Evolutionary conservation across 768 basidiomycete genomes (phyloP).

Genomic region (Kwoniella pini): DNA sequence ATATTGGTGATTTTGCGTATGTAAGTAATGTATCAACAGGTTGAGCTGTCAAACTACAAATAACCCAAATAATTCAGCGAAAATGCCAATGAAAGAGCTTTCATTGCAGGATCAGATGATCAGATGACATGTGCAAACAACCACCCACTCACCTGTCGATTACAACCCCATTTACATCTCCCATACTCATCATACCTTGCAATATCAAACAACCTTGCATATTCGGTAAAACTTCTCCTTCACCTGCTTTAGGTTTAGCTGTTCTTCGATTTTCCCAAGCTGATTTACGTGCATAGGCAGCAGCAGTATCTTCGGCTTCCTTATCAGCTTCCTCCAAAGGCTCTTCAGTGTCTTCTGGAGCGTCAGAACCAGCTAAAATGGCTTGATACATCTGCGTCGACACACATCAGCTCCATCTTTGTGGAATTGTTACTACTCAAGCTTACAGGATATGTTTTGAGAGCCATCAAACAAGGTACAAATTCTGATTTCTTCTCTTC

Average conservation of each 20-base stretch:
- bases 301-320: constrained; percentile 46
- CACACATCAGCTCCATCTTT: background rate
- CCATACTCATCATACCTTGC: constrained; percentile 74
- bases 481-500: constrained; percentile 61
- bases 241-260: constrained; percentile 35
- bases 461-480: constrained; percentile 67
- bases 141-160: constrained; percentile 71
- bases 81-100: background rate
- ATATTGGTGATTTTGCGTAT: constrained; percentile 67
- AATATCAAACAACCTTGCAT: constrained; percentile 82
- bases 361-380: constrained; percentile 26
- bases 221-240: constrained; percentile 63
- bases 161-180: constrained; percentile 68
- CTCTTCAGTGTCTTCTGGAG: constrained; percentile 22
- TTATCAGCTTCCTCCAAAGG: constrained; percentile 30
- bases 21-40: constrained; percentile 63
- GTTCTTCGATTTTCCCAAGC: constrained; percentile 49
- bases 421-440: background rate
- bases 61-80: no score
- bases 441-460: constrained; percentile 55
- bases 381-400: constrained; percentile 42
- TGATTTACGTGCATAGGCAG: constrained; percentile 35
- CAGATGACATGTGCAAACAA: no score
- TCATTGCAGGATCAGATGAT: background rate
- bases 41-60: constrained; percentile 64